Percentiles rank a stretch among this genome's conserved stretches.
Conservation (phyloP, 192 early-diverging fungal genomes). For the Linnemannia exigua region DNA sequence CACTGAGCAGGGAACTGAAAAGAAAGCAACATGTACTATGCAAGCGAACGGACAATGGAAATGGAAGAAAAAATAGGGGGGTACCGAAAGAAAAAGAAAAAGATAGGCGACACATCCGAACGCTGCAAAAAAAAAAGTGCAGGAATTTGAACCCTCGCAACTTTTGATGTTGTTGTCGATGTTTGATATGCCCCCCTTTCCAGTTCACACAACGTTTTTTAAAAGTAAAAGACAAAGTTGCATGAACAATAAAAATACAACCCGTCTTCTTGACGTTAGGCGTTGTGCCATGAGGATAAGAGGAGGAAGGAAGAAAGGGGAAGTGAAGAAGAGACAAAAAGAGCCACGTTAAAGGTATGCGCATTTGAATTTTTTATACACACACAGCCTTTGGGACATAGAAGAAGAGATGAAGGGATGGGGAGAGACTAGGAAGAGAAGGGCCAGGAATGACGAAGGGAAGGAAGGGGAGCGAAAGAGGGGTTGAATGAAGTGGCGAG, state of each 20-base stretch:
- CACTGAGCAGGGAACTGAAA: not conserved
- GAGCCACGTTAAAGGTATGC: too few relatives aligned
- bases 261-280: not conserved
- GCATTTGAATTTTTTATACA: not conserved
- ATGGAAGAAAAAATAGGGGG: not conserved
- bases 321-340: not conserved
- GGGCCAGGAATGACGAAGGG: too few relatives aligned
- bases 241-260: not conserved
- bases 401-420: not conserved
- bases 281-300: not conserved
- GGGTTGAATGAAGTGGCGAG: not conserved
- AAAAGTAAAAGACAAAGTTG: not conserved
- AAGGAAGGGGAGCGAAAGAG: not conserved
- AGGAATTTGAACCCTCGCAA: not conserved
- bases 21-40: not conserved
- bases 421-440: too few relatives aligned
- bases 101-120: not conserved
- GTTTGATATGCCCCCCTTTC: not conserved
- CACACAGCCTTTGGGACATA: not conserved
- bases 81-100: not conserved
- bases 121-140: conserved; percentile 7
- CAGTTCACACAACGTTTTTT: not conserved
- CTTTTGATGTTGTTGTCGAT: not conserved
- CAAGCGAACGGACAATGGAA: conserved; percentile 4
- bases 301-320: not conserved